Percentiles rank a stretch among this genome's conserved stretches.
Evolutionary conservation across 306 rosid genomes (phyloP).

Genomic region (Trifolium repens): DNA sequence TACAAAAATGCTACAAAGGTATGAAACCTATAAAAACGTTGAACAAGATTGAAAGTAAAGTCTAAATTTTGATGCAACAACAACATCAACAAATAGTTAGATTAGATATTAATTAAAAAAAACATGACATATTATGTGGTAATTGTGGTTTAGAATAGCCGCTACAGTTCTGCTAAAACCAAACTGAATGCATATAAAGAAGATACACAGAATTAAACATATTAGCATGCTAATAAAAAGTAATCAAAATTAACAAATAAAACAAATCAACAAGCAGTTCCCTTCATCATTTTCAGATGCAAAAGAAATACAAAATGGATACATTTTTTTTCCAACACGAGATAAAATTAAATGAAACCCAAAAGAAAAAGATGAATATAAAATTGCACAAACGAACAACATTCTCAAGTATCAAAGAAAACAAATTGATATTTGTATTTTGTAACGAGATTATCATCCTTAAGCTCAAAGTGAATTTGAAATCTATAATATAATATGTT

Average conservation of each 20-base stretch:
- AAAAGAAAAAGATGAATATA: not conserved
- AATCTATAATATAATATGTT: not conserved
- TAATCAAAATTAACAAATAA: not conserved
- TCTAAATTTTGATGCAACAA: not conserved
- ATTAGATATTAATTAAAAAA: too few species aligned
- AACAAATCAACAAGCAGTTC: too few species aligned
- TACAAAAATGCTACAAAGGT: not conserved
- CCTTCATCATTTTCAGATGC: not conserved
- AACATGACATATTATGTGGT: too few species aligned
- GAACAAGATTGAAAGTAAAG: slow-evolving; percentile 1
- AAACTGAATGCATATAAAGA: not conserved
- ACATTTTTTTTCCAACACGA: not conserved
- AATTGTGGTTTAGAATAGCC: too few species aligned
- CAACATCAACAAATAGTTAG: too few species aligned
- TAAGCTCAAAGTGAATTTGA: not conserved
- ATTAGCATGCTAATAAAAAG: too few species aligned
- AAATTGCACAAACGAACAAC: too few species aligned
- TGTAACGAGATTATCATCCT: not conserved
- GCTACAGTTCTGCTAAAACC: too few species aligned
- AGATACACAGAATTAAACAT: not conserved
- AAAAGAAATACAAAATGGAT: not conserved
- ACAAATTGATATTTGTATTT: not conserved
- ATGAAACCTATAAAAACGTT: not conserved
- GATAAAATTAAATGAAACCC: slow-evolving; percentile 11
- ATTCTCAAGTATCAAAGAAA: too few species aligned